phyloP scores from a whole-genome alignment of 2,329 filamentous ascomycete species.

The Talaromyces amestolkiae region DNA sequence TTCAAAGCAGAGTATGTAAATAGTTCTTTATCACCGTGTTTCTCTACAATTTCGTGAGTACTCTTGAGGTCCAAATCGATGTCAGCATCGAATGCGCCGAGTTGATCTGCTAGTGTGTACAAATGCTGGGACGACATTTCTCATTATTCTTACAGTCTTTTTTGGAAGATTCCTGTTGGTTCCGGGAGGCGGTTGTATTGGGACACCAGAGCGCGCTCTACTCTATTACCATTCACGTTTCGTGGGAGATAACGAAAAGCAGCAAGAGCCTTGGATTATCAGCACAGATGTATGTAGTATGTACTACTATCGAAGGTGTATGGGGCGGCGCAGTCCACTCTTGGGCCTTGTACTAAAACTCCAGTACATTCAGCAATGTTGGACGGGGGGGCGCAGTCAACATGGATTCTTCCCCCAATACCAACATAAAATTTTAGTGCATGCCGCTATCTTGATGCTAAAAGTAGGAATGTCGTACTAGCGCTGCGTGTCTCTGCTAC shows the following conservation, averaged over 20 bases:
- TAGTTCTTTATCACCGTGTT: neutral
- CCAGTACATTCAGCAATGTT: neutral
- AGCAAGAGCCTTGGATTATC: neutral
- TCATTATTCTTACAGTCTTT: neutral
- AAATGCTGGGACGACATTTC: conserved; percentile 9
- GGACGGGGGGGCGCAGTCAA: neutral
- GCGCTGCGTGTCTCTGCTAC: neutral
- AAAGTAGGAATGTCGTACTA: neutral
- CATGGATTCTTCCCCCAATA: neutral
- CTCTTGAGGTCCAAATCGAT: neutral
- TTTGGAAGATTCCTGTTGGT: neutral
- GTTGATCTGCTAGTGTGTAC: conserved; percentile 15
- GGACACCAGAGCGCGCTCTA: neutral
- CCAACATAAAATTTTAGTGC: neutral
- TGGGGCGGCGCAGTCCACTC: neutral
- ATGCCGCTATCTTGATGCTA: neutral
- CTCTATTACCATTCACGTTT: neutral
- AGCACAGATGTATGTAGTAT: neutral
- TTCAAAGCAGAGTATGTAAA: neutral
- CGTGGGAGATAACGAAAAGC: neutral
- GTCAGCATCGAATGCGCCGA: conserved; percentile 7
- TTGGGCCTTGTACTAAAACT: neutral
- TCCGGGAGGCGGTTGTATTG: neutral
- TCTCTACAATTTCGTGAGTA: neutral
- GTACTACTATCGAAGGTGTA: neutral